phyloP scores from a whole-genome alignment of 805 yeast genomes.

The Brettanomyces naardenensis region DNA sequence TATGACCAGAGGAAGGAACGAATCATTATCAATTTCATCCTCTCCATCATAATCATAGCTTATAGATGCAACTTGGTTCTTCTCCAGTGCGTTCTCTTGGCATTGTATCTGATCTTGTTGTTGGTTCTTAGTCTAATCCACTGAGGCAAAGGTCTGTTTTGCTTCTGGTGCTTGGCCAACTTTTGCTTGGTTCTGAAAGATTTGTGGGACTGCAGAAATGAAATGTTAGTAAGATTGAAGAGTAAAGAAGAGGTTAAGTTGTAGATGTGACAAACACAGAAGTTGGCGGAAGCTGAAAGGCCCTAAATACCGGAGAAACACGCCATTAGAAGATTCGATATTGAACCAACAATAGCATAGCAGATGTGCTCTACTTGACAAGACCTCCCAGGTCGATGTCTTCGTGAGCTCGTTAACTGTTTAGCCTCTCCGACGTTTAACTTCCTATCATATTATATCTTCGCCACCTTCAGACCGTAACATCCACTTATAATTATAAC shows the following conservation, averaged over 20 bases:
- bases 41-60: no score
- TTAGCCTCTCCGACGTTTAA: no score
- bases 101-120: slow-evolving; percentile 97
- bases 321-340: no score
- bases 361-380: background rate
- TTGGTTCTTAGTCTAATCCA: slow-evolving; percentile 98
- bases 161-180: slow-evolving; percentile 97
- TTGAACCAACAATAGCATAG: background rate
- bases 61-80: slow-evolving; percentile 97
- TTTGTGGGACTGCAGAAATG: slow-evolving; percentile 68
- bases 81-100: slow-evolving; percentile 99
- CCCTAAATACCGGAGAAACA: no score
- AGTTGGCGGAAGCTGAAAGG: no score
- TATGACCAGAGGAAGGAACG: no score
- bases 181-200: slow-evolving; percentile 96
- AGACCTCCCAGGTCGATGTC: no score
- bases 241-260: background rate
- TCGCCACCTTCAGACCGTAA: no score
- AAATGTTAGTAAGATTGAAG: background rate
- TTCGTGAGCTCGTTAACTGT: no score
- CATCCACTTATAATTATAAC: background rate
- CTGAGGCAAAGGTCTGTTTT: slow-evolving; percentile 99
- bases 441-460: background rate
- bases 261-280: no score
- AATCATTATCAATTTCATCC: no score